Conservation (phyloP, 805 yeast species). For the Sungouiella blattae region DNA sequence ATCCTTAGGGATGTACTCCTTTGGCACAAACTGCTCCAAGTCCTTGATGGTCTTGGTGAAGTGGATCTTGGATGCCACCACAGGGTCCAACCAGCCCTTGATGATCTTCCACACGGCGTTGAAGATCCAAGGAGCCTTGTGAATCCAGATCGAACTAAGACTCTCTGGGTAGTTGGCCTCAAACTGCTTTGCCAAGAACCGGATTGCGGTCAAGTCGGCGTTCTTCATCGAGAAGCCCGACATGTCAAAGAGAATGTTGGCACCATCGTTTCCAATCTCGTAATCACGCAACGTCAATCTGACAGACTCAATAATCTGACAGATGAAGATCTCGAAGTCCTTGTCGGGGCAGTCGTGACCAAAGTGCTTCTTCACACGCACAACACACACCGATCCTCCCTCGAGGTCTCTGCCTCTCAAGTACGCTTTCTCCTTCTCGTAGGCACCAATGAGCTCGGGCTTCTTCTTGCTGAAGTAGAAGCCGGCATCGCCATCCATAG, state of each 20-base stretch:
- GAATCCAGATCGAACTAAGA: conserved; percentile 77
- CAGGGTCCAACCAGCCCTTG: conserved; percentile 95
- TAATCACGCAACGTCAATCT: conserved; percentile 30
- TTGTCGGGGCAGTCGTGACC: conserved; percentile 22
- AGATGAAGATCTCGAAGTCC: conserved; percentile 17
- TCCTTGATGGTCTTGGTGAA: conserved; percentile 75
- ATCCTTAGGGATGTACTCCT: conserved; percentile 57
- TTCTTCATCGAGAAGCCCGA: conserved; percentile 83
- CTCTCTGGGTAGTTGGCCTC: conserved; percentile 98
- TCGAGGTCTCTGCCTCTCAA: conserved; percentile 14
- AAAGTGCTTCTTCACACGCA: conserved; percentile 20
- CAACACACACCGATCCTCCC: conserved; percentile 15
- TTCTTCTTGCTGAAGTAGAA: conserved; percentile 8
- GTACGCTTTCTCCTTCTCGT: conserved; percentile 14
- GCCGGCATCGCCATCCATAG: conserved; percentile 13
- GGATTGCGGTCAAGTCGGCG: conserved; percentile 90
- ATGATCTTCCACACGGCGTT: conserved; percentile 91
- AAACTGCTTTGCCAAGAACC: conserved; percentile 82
- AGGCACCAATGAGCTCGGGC: conserved; percentile 15
- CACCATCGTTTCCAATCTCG: conserved; percentile 14
- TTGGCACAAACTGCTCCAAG: conserved; percentile 58
- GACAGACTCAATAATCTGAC: conserved; percentile 31
- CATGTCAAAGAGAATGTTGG: conserved; percentile 78
- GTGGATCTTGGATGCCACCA: conserved; percentile 84
- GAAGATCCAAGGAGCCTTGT: conserved; percentile 96